These are phyloP conservation scores for Oryza nivara DNA, from an alignment of 176 grass and related monocot species.

Conservation along the genomic window DNA sequence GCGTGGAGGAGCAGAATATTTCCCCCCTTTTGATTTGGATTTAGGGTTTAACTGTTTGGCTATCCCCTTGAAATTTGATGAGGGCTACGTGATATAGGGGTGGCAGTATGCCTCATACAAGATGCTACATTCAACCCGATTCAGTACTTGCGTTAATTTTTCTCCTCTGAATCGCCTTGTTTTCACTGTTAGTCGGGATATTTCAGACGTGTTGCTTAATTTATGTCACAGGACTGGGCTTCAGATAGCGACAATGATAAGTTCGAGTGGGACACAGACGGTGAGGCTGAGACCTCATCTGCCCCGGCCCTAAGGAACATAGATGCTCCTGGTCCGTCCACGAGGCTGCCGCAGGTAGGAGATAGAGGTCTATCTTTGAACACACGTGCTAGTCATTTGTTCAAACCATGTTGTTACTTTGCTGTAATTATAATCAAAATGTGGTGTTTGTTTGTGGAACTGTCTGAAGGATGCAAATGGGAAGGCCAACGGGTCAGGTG, in stretches of 20 bases:
- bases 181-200: not conserved
- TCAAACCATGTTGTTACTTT: conserved; percentile 28
- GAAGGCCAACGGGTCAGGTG: conserved; percentile 18
- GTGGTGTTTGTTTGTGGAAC: conserved; percentile 26
- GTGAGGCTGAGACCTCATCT: conserved; percentile 22
- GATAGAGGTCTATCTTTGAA: not conserved
- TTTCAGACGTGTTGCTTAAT: conserved; percentile 9
- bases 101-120: not conserved
- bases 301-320: not conserved
- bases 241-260: conserved; percentile 43
- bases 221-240: conserved; percentile 46
- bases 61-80: not conserved
- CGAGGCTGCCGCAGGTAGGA: conserved; percentile 19
- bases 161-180: conserved; percentile 1
- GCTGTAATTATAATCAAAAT: conserved; percentile 21
- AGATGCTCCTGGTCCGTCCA: conserved; percentile 30
- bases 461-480: conserved; percentile 45
- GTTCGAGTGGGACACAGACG: conserved; percentile 47
- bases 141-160: not conserved
- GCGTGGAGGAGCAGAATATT: not conserved
- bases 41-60: not conserved
- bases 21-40: not conserved
- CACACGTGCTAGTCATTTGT: not conserved
- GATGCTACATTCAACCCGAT: not conserved
- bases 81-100: not conserved